A percentile compares a stretch with the other conserved stretches of the same genome.
These are phyloP conservation scores for Mucor circinelloides DNA, from an alignment of 371 early-diverging fungal species.

Conservation along the genomic window DNA sequence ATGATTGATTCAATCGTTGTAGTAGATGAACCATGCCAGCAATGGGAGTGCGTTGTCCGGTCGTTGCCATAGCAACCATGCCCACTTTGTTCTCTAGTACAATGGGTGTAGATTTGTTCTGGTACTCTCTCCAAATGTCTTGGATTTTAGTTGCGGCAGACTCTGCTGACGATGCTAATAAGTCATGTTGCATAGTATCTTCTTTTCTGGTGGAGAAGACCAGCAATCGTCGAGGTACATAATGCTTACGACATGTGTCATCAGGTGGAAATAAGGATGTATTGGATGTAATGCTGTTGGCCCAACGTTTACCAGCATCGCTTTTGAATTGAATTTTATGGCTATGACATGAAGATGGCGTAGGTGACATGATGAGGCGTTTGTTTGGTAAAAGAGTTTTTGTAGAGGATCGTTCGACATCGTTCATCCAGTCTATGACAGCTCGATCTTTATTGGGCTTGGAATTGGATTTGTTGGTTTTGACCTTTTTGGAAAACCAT, in stretches of 20 bases:
- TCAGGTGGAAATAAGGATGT: constrained; percentile 31
- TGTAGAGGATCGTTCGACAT: constrained; percentile 33
- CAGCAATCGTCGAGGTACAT: constrained; percentile 33
- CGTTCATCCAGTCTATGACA: constrained; percentile 45
- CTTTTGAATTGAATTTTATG: constrained; percentile 38
- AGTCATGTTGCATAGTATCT: neutral
- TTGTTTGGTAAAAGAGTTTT: constrained; percentile 3
- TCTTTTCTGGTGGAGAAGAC: neutral
- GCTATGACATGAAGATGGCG: constrained; percentile 13
- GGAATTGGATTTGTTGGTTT: constrained; percentile 8
- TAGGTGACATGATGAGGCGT: neutral
- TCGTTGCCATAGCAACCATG: constrained; percentile 9
- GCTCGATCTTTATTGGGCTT: constrained; percentile 20
- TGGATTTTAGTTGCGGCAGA: constrained; percentile 15
- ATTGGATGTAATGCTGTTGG: constrained; percentile 18
- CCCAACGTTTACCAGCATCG: constrained; percentile 45
- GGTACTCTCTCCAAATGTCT: constrained; percentile 25
- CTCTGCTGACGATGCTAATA: neutral
- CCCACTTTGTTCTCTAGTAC: constrained; percentile 12
- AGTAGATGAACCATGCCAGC: constrained; percentile 37
- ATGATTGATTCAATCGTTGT: constrained; percentile 26
- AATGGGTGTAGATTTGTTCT: constrained; percentile 4
- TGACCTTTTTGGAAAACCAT: constrained; percentile 37
- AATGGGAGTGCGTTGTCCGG: constrained; percentile 24
- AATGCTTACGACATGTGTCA: constrained; percentile 29